These are phyloP conservation scores for Hanseniaspora nectarophila DNA, from an alignment of 805 yeast genomes.

Conservation along the genomic window DNA sequence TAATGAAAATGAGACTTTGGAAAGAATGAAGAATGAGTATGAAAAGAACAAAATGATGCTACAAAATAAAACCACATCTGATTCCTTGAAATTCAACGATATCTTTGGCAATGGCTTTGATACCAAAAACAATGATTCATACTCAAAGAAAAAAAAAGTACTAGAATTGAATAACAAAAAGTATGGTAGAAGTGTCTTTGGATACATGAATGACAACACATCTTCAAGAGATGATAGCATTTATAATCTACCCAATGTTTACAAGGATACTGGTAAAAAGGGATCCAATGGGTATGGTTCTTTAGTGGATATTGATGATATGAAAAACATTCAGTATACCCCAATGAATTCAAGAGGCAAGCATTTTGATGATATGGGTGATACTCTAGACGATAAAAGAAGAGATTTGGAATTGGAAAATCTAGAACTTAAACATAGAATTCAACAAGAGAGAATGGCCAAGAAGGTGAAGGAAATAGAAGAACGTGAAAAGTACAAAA, in stretches of 20 bases:
- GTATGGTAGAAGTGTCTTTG: neutral
- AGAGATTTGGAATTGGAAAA: slow-evolving; percentile 8
- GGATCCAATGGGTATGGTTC: neutral
- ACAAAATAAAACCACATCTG: neutral
- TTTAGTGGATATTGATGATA: neutral
- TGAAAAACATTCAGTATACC: neutral
- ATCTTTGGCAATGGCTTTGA: slow-evolving; percentile 11
- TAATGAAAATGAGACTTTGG: slow-evolving; percentile 1
- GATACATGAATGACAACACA: neutral
- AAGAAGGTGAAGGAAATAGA: neutral
- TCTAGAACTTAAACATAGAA: neutral
- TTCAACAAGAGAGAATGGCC: neutral
- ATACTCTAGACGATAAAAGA: neutral
- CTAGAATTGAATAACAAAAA: neutral
- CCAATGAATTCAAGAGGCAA: neutral
- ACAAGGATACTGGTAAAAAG: neutral
- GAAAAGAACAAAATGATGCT: slow-evolving; percentile 8
- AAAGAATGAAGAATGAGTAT: slow-evolving; percentile 5
- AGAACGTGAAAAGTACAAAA: neutral
- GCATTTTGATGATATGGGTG: neutral
- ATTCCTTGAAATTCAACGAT: neutral
- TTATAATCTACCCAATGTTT: neutral
- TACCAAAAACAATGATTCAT: neutral
- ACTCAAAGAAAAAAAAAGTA: neutral
- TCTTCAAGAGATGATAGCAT: slow-evolving; percentile 9